Conservation (phyloP, 2,329 filamentous ascomycete genomes). For the Dothideomycetidae sp. region DNA sequence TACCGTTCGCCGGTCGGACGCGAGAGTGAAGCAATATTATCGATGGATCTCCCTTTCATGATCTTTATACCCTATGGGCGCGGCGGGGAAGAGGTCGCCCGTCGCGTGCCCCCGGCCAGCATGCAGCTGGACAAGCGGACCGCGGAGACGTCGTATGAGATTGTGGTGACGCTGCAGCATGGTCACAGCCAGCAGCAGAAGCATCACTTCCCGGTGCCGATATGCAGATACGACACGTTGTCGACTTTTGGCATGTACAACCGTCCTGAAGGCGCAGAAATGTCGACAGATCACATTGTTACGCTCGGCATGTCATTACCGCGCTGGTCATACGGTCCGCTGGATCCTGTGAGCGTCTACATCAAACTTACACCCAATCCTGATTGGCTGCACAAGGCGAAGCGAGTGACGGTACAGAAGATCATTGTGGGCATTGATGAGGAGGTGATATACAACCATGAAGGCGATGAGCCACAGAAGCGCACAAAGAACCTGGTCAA, state of each 20-base stretch:
- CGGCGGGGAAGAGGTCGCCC: conserved; percentile 76
- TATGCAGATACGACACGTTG: conserved; percentile 87
- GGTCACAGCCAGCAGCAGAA: conserved; percentile 76
- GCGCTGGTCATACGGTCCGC: conserved; percentile 88
- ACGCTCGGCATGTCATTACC: conserved; percentile 84
- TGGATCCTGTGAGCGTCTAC: conserved; percentile 90
- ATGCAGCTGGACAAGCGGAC: conserved; percentile 80
- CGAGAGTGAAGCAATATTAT: conserved; percentile 76
- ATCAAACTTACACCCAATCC: conserved; percentile 87
- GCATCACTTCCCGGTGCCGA: conserved; percentile 78
- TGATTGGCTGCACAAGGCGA: conserved; percentile 81
- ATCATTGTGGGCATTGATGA: conserved; percentile 92
- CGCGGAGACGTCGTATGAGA: conserved; percentile 94
- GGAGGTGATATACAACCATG: conserved; percentile 96
- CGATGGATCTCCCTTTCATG: conserved; percentile 95
- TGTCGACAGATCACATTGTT: conserved; percentile 77
- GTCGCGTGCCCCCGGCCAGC: conserved; percentile 82
- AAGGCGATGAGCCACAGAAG: conserved; percentile 85
- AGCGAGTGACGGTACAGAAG: conserved; percentile 82
- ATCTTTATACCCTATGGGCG: conserved; percentile 93
- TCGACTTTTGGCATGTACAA: conserved; percentile 99
- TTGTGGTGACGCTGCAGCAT: conserved; percentile 91
- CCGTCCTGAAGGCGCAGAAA: conserved; percentile 74
- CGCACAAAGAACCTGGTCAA: conserved; percentile 80
- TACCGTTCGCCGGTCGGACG: conserved; percentile 74